Base-by-base conservation (phyloP, 164 flowering plant species). In the Hamamelis virginiana region DNA sequence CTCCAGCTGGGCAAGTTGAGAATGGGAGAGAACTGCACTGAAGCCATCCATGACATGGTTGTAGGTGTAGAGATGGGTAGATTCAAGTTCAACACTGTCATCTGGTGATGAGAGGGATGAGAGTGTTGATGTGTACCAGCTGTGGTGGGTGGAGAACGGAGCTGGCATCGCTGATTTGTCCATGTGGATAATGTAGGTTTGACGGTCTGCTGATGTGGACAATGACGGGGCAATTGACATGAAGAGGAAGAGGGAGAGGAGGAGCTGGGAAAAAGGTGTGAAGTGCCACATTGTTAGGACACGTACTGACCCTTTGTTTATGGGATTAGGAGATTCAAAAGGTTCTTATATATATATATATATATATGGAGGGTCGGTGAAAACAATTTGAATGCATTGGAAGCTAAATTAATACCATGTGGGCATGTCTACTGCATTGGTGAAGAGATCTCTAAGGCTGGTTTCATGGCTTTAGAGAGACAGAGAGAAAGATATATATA, bases 141-240 rank as follows among this genome's bases (percentile, higher is more conserved):
- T 22, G 38, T 66, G 69, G 38, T 44, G 75, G 18, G 75, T 69
- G 10, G 71, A 62, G 66, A 68, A 80, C 8, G 70, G 25, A 28
- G 62, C 28, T 3, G 81, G 81, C 76, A 65, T 71, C 13, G 65
- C 63, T 5, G 79, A 79, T 55, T 69, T 66, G 53, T 77, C 78
- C 76, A 77, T 68, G 65, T 78, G 78, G 69, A 81, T 44, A 6
- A 81, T 76, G 65, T 81, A 79, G 15, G 82, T 69, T 38, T 43
- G 28, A 16, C 56, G 64, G n/a, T 51, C 59, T 25, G 64, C 70
- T 47, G 53, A 28, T 2, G 19, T 46, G 47, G 72, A 57, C 33
- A 62, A 45, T 59, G 71, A 65, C 1, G 44, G 16, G 67, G 64
- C 66, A 50, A 46, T 2, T 18, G 44, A 53, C 8, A 64, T 21